Evolutionary conservation across 2,329 filamentous ascomycete species (phyloP), one percentile per base, ranked within the genome.

Genomic region (Pseudogymnoascus sp.): DNA sequence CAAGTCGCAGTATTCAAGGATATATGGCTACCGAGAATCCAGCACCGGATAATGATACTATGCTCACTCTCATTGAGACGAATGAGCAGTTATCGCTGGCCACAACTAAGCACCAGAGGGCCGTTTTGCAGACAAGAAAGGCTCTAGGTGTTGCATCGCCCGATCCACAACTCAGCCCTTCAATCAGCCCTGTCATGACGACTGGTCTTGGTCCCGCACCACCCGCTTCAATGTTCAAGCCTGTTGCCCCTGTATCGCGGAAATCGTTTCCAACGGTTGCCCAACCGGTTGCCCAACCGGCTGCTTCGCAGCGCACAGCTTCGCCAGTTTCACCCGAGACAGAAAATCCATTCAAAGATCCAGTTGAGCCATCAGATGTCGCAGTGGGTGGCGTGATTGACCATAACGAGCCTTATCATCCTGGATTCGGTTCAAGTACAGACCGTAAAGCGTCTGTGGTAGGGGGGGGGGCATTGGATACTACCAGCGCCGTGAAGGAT

Each of bases 1-100:
- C 93, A 4, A 87, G 89, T 60, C 83, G 87, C 61, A 90, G 88
- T 71, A 86, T 97, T 68, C 92, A 97, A 70, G 80, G 81, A 33
- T 97, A 95, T 76, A 96, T 97, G 79, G 81, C 86, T 42, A 84
- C 87, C 55, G 86, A 88, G 62, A 83, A 90, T 71, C 92, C 93
- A 0, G 73, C 84, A 0, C 92, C 93, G 0, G 94, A 97, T 73
- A 93, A 96, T 70, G 88, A 96, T 67, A 97, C 93, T 1, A 91
- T 97, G 83, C 86, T 94, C 72, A 92, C 86, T 12, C 78, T 99
- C 65, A 96, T 99, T 70, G 92, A 97, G 74, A 94, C 91, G 12
- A 96, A 96, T 72, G 94, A 97, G 74, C 89, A 93, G 72, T 80
- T 99, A 31, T 89, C 90, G 64, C 84, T 89, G 48, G 87, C 92